A percentile compares a stretch with the other conserved stretches of the same genome.
Evolutionary conservation across 2,329 filamentous ascomycete genomes (phyloP).

Genomic region (Epichloe uncinata): DNA sequence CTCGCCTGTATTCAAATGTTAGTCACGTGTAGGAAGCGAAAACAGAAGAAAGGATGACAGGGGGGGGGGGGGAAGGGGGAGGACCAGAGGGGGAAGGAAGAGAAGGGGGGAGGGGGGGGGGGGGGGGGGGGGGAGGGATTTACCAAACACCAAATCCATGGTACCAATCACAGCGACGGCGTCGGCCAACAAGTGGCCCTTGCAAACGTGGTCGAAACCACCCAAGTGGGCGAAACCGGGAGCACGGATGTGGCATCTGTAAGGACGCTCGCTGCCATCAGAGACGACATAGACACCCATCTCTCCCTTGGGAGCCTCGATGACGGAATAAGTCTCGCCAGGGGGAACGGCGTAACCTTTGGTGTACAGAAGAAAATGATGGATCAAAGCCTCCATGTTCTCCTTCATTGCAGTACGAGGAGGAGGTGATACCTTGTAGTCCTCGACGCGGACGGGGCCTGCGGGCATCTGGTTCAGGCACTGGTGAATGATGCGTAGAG

Average conservation of each 20-base stretch:
- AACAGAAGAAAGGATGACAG: background rate
- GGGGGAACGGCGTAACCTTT: conserved; percentile 97
- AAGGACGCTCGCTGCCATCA: conserved; percentile 90
- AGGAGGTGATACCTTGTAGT: conserved; percentile 95
- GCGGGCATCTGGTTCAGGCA: conserved; percentile 98
- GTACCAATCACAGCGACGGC: conserved; percentile 90
- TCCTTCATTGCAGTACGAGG: conserved; percentile 99
- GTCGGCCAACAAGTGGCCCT: conserved; percentile 88
- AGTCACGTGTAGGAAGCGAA: background rate
- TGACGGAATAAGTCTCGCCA: conserved; percentile 94
- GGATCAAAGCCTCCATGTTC: conserved; percentile 99
- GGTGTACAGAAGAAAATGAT: conserved; percentile 97
- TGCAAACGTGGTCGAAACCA: conserved; percentile 86
- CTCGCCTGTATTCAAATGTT: conserved; percentile 32
- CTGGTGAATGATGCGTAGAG: conserved; percentile 94
- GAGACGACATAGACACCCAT: conserved; percentile 97
- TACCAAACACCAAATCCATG: conserved; percentile 83
- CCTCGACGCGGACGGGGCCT: conserved; percentile 87
- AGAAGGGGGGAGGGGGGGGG: too few species aligned
- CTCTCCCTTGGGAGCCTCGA: conserved; percentile 99
- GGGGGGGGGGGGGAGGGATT: too few species aligned
- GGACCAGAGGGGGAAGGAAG: too few species aligned
- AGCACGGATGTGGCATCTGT: conserved; percentile 93
- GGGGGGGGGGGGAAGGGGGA: too few species aligned
- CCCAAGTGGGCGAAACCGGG: conserved; percentile 91